Base-by-base conservation (phyloP, 257 asterid species). In the Ocimum tenuiflorum region DNA sequence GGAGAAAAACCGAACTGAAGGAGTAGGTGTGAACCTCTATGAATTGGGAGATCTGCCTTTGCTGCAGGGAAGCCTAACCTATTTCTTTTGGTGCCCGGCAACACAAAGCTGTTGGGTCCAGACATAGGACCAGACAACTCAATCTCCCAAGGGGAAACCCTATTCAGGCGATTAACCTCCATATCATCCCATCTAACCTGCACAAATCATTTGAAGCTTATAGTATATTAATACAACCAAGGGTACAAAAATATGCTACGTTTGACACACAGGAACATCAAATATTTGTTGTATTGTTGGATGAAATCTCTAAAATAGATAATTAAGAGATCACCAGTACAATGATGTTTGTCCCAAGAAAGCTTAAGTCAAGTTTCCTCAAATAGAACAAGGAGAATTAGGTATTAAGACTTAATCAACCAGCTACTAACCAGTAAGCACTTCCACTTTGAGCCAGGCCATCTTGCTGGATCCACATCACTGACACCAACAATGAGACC, bases 121-220 rank as follows among this genome's bases (percentile, higher is more conserved):
- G 92, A 79, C 57, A 77, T 47, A 1, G 85, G 67, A 66, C 95
- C 80, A 43, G 87, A 73, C 52, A 80, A 86, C 79, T 90, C 97
- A 74, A 94, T 83, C 81, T 94, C 99, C 99, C 99, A 94, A 18
- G 99, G 99, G 27, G 99, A 94, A 31, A 94, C 95, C 79, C 99
- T 78, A 63, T 82, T 85, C 12, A 82, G 81, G 19, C 88, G 82
- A 63, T 83, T 78, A 17, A 77, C 81, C 73, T 88, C 97, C 82
- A 85, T 68, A 75, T 88, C 95, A 72, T 94, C 99, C 99, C 95
- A 90, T 74, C 96, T 81, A 51, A 94, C 97, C 99, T 94, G 87
- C 68, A 70, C n/a, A 52, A 67, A 49, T 61, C 38, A 60, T 67
- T 33, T 46, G 8, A 10, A 60, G 27, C 14, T 47, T 57, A 75